These are phyloP conservation scores for Mycena capillaripes DNA, from an alignment of 768 basidiomycete genomes.

Conservation along the genomic window DNA sequence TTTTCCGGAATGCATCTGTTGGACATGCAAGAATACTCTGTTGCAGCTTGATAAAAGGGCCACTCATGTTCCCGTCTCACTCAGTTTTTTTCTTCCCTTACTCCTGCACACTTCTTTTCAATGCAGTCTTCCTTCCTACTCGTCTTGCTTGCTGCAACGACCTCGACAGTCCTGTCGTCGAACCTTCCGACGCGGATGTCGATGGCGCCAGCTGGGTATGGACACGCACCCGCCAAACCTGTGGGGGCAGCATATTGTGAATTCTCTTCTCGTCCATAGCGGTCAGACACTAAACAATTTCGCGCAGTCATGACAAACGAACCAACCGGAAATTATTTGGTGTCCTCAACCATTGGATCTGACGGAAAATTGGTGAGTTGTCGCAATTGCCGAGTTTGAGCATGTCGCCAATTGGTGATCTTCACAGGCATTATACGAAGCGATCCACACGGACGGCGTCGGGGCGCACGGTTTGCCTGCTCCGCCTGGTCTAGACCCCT, in stretches of 20 bases:
- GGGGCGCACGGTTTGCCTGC: conserved; percentile 40
- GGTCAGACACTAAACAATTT: not conserved
- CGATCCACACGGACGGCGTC: conserved; percentile 31
- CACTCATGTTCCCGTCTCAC: too few relatives aligned
- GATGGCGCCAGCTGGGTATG: not conserved
- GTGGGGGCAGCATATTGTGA: conserved; percentile 34
- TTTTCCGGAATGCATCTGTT: too few relatives aligned
- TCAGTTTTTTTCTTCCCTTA: not conserved
- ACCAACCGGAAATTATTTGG: conserved; percentile 50
- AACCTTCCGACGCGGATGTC: not conserved
- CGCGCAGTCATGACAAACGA: conserved; percentile 55
- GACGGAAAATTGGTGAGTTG: conserved; percentile 48
- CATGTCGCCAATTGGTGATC: not conserved
- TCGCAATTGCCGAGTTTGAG: not conserved
- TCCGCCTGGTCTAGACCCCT: conserved; percentile 39
- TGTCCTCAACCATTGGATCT: conserved; percentile 45
- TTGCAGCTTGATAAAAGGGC: too few relatives aligned
- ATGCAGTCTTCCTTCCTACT: not conserved
- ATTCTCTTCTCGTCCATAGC: not conserved
- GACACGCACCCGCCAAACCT: not conserved
- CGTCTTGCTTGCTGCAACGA: not conserved
- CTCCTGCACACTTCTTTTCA: not conserved
- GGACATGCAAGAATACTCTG: too few relatives aligned
- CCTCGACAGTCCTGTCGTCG: conserved; percentile 4
- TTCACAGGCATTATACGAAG: conserved; percentile 34